Conservation (phyloP, 345 rosid species). For the Geranium rotundifolium region DNA sequence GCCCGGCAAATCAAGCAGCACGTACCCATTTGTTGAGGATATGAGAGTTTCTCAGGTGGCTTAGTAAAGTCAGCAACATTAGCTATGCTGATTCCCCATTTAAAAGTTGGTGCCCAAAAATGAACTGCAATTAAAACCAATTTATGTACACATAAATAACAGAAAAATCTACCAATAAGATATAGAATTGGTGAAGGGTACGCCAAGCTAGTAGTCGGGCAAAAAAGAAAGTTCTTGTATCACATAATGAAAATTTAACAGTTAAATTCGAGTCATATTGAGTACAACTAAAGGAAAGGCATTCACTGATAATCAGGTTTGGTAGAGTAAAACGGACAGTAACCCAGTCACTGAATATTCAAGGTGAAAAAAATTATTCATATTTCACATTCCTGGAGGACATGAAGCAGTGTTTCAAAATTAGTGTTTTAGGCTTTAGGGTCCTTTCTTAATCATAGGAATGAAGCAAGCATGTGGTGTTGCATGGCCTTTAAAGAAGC, state of each 20-base stretch:
- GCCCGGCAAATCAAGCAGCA: too few species aligned
- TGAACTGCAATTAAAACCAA: slow-evolving; percentile 44
- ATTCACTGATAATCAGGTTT: neutral
- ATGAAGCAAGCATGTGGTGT: too few species aligned
- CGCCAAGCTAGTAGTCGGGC: too few species aligned
- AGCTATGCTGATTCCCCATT: slow-evolving; percentile 91
- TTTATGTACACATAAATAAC: neutral
- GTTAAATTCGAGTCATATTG: neutral
- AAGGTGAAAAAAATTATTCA: too few species aligned
- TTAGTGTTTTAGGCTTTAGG: too few species aligned
- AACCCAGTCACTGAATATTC: neutral
- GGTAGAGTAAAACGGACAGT: neutral
- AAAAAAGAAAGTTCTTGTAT: neutral
- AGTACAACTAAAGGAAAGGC: neutral
- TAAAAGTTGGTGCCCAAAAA: slow-evolving; percentile 93
- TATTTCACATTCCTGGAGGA: too few species aligned
- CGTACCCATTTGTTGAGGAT: slow-evolving; percentile 74
- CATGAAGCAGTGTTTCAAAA: too few species aligned
- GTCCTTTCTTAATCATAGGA: too few species aligned
- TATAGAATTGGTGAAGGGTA: neutral
- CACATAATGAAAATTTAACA: neutral
- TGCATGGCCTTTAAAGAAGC: too few species aligned
- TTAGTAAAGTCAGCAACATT: slow-evolving; percentile 74
- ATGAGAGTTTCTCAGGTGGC: slow-evolving; percentile 77
- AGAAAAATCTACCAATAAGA: neutral